A percentile compares a stretch with the other conserved stretches of the same genome.
These are phyloP conservation scores for Solanum medicagineum DNA, from an alignment of 257 asterid species.

Conservation along the genomic window DNA sequence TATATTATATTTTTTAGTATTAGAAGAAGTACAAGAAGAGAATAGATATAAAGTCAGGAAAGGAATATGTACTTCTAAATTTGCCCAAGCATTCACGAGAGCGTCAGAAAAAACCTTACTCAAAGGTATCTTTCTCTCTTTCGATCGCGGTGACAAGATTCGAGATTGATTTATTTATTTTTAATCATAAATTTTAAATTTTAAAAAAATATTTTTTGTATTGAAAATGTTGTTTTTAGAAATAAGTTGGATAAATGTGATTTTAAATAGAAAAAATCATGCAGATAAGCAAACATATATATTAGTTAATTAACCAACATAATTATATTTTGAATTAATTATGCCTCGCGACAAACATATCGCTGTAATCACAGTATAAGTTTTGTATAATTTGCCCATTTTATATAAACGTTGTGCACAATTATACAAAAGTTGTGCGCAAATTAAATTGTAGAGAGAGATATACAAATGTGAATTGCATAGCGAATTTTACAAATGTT, in stretches of 20 bases:
- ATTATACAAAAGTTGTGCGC: too few species aligned
- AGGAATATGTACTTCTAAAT: neutral
- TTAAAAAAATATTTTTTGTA: rapidly evolving
- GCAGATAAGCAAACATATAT: too few species aligned
- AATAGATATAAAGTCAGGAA: neutral
- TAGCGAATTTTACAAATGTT: too few species aligned
- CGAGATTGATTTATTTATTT: neutral
- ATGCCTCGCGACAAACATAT: too few species aligned
- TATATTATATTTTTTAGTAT: neutral
- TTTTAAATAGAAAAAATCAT: too few species aligned
- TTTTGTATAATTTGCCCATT: too few species aligned
- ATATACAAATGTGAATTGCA: too few species aligned
- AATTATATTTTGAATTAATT: too few species aligned
- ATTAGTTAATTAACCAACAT: too few species aligned
- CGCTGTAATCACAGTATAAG: too few species aligned
- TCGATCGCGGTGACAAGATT: rapidly evolving
- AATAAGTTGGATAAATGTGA: neutral
- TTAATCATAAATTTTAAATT: neutral
- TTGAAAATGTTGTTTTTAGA: neutral
- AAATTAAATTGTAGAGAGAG: too few species aligned
- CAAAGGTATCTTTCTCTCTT: neutral
- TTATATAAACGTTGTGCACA: too few species aligned
- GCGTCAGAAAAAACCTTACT: neutral
- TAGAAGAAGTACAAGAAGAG: neutral
- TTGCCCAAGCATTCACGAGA: slow-evolving; percentile 18